Percentiles rank a stretch among this genome's conserved stretches.
Conservation (phyloP, 306 rosid genomes). For the apple (Malus domestica) region DNA sequence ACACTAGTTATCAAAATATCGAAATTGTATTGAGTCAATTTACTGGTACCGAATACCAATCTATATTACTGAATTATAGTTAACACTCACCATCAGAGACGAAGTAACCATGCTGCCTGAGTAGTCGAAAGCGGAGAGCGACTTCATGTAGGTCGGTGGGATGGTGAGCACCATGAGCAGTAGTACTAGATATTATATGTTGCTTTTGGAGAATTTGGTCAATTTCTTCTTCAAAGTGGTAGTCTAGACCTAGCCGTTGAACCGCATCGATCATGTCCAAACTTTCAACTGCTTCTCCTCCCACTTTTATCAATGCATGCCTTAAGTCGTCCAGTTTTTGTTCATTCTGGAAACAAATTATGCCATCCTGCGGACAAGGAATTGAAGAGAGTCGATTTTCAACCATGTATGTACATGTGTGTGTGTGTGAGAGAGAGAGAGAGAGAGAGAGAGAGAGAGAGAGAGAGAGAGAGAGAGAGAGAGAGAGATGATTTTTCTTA, state of each 20-base stretch:
- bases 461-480: not conserved
- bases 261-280: slow-evolving; percentile 30
- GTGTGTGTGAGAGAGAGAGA: not conserved
- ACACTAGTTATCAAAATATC: too few relatives aligned
- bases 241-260: slow-evolving; percentile 29
- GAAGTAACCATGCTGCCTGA: slow-evolving; percentile 37
- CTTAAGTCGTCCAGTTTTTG: not conserved
- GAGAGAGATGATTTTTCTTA: not conserved
- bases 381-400: not conserved
- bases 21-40: too few relatives aligned
- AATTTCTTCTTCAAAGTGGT: slow-evolving; percentile 16
- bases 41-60: not conserved
- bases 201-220: slow-evolving; percentile 14
- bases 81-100: slow-evolving; percentile 15
- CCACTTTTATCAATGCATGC: not conserved
- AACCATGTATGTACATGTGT: not conserved
- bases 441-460: not conserved
- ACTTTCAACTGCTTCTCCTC: slow-evolving; percentile 9
- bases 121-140: slow-evolving; percentile 33
- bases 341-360: not conserved
- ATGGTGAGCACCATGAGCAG: not conserved
- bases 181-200: not conserved
- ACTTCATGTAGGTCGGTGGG: slow-evolving; percentile 16
- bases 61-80: too few relatives aligned
- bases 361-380: not conserved